phyloP scores from a whole-genome alignment of 2,329 filamentous ascomycete genomes.

The Xylariales sp. region DNA sequence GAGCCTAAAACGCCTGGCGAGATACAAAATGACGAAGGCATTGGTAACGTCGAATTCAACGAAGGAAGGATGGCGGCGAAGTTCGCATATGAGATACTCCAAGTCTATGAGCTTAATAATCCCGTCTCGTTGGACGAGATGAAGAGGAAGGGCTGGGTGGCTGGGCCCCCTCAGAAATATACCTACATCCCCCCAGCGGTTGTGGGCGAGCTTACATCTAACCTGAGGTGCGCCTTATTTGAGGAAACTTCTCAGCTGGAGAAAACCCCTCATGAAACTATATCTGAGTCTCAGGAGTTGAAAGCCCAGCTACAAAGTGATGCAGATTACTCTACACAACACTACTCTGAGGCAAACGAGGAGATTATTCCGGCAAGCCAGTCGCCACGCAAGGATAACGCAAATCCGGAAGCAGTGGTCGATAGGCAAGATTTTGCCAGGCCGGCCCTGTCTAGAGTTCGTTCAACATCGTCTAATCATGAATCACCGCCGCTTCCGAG shows the following conservation, averaged over 20 bases:
- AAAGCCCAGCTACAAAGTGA: slow-evolving; percentile 63
- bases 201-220: slow-evolving; percentile 67
- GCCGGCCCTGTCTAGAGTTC: slow-evolving; percentile 38
- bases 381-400: slow-evolving; percentile 37
- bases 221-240: slow-evolving; percentile 65
- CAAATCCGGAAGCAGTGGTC: slow-evolving; percentile 19
- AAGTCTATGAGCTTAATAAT: slow-evolving; percentile 73
- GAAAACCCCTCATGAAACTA: slow-evolving; percentile 27
- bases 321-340: slow-evolving; percentile 54
- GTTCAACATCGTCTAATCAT: slow-evolving; percentile 37
- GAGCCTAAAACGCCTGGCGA: slow-evolving; percentile 60
- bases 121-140: slow-evolving; percentile 64
- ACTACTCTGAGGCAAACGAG: slow-evolving; percentile 39
- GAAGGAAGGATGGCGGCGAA: slow-evolving; percentile 51
- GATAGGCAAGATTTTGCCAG: slow-evolving; percentile 35
- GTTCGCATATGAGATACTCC: slow-evolving; percentile 64
- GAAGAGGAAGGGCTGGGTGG: slow-evolving; percentile 66
- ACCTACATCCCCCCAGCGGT: slow-evolving; percentile 67
- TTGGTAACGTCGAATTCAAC: slow-evolving; percentile 66
- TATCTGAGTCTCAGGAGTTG: slow-evolving; percentile 64
- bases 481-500: slow-evolving; percentile 34
- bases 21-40: slow-evolving; percentile 56
- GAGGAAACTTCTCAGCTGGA: slow-evolving; percentile 44
- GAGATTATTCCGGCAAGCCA: slow-evolving; percentile 52
- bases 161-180: slow-evolving; percentile 62